phyloP scores from a whole-genome alignment of 305 asterid species.

The Ilex paraguariensis region DNA sequence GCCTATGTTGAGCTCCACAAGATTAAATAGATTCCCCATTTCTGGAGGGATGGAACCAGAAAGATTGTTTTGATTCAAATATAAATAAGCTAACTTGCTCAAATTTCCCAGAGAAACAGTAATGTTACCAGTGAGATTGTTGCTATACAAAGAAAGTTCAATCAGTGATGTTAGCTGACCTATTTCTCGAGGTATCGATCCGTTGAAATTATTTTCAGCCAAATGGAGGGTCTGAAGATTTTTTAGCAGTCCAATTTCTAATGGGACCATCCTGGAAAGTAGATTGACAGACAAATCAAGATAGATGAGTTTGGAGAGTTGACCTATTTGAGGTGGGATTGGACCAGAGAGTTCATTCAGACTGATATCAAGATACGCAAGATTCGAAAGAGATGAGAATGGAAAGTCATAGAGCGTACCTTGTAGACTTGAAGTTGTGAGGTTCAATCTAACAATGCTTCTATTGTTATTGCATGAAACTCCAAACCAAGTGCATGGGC shows the following conservation, averaged over 20 bases:
- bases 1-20: too few species aligned
- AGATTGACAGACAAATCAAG: conserved; percentile 16
- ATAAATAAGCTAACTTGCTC: conserved; percentile 3
- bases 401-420: conserved; percentile 19
- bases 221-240: conserved; percentile 4
- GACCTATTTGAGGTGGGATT: conserved; percentile 18
- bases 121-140: conserved; percentile 1
- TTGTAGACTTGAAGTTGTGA: too few species aligned
- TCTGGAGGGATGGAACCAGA: conserved; percentile 8
- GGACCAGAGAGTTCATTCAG: conserved; percentile 15
- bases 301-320: conserved; percentile 14
- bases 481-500: too few species aligned
- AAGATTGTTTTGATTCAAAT: conserved; percentile 6
- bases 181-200: conserved; percentile 20
- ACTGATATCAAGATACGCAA: conserved; percentile 3
- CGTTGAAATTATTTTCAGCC: conserved; percentile 4
- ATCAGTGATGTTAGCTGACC: conserved; percentile 11
- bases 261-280: conserved; percentile 20
- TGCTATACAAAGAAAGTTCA: conserved; percentile 6
- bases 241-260: conserved; percentile 16
- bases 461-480: too few species aligned
- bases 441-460: too few species aligned
- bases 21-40: too few species aligned
- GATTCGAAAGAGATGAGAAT: conserved; percentile 19
- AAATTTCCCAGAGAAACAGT: conserved; percentile 11